Base-by-base conservation (phyloP, 2,329 filamentous ascomycete genomes). In the Microcyclospora tardicrescens region DNA sequence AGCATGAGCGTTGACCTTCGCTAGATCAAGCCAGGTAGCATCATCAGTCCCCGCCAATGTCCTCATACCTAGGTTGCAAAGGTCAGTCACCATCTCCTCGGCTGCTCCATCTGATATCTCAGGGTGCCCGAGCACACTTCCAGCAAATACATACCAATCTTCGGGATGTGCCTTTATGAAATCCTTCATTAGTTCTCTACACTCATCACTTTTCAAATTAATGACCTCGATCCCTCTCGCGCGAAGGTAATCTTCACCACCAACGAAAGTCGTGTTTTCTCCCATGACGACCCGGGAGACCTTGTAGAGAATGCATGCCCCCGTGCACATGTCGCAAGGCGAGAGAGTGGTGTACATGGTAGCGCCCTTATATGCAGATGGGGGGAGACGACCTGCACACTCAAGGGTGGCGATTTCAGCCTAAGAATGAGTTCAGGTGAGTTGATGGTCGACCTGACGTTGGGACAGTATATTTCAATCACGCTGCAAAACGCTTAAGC, bases 271-370 rank as follows among this genome's bases (percentile, higher is more conserved):
- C 53, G 73, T 73, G 61, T 86, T 85, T 64, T 87, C 82, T 35
- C 79, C 82, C 49, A 87, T 74, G 24, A 87, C 81, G 2, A 86
- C 80, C 15, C 81, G 71, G 34, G 71, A 68, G 41, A 87, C 72
- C 52, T 80, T 80, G 66, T 85, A 87, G 43, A 86, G 68, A 43
- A 87, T 64, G 52, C 81, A 85, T 2, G 81, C 80, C 8, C 82
- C 81, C 3, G 81, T 84, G 60, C 79, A 87, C 81, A 86, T 86
- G 54, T 84, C 79, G 58, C 82, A 87, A 1, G 81, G 82, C 2
- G 79, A 83, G 6, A 87, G 65, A 1, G 81, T 85, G 2, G 82
- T 87, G 61, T 83, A 87, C 79, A 87, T 85, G n/a, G 81, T 86
- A 28, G 78, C 73, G 24, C 77, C 77, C 47, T 70, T 69, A 59